Evolutionary conservation across 345 rosid species (phyloP).

Genomic region (Euphorbia tirucalli): DNA sequence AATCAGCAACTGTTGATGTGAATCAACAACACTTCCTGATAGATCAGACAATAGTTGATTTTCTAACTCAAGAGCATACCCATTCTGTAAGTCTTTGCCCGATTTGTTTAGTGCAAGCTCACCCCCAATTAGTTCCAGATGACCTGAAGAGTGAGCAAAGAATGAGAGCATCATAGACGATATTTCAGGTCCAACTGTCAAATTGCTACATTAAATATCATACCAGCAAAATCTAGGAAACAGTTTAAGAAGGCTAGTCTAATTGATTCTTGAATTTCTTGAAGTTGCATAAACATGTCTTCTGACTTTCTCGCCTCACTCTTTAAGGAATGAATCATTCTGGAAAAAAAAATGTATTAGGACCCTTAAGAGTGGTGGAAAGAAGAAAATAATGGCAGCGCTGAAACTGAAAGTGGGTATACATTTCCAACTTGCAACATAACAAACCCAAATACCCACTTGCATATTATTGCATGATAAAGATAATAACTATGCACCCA

Average conservation of each 20-base stretch:
- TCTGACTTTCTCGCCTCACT: slow-evolving; percentile 76
- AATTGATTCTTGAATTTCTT: slow-evolving; percentile 85
- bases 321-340: slow-evolving; percentile 80
- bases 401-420: not conserved
- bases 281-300: slow-evolving; percentile 69
- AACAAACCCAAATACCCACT: not conserved
- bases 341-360: slow-evolving; percentile 31
- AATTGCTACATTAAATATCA: slow-evolving; percentile 9
- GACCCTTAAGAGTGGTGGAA: slow-evolving; percentile 2
- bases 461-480: not conserved
- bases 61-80: slow-evolving; percentile 49
- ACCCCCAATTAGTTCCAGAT: slow-evolving; percentile 58
- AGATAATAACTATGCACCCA: not conserved
- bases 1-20: slow-evolving; percentile 70
- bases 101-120: slow-evolving; percentile 52
- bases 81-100: slow-evolving; percentile 62
- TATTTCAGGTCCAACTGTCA: slow-evolving; percentile 5
- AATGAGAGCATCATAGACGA: slow-evolving; percentile 18
- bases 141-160: slow-evolving; percentile 40
- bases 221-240: slow-evolving; percentile 98
- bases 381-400: not conserved
- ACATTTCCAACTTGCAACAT: not conserved
- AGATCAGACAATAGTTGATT: slow-evolving; percentile 44
- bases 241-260: slow-evolving; percentile 90
- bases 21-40: slow-evolving; percentile 65